A percentile compares a stretch with the other conserved stretches of the same genome.
phyloP scores from a whole-genome alignment of 805 yeast species.

The Candida maltosa region DNA sequence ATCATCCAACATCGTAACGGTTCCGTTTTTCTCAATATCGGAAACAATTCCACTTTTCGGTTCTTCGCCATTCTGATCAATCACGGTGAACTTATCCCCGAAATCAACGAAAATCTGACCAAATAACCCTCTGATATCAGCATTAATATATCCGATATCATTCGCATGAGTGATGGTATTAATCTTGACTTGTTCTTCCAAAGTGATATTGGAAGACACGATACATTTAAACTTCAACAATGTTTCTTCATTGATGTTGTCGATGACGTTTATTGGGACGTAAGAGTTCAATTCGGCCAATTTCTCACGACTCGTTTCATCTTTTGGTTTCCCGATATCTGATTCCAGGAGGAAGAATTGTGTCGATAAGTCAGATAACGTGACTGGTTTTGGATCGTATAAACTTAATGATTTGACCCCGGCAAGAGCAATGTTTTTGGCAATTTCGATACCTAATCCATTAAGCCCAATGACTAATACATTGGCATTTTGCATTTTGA shows the following conservation, averaged over 20 bases:
- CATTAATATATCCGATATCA: slow-evolving; percentile 74
- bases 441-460: slow-evolving; percentile 94
- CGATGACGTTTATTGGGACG: slow-evolving; percentile 75
- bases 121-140: slow-evolving; percentile 83
- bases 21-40: slow-evolving; percentile 82
- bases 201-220: slow-evolving; percentile 73
- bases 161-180: slow-evolving; percentile 72
- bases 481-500: slow-evolving; percentile 89
- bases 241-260: slow-evolving; percentile 50
- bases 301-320: slow-evolving; percentile 60
- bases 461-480: slow-evolving; percentile 87
- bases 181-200: slow-evolving; percentile 73
- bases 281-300: slow-evolving; percentile 84
- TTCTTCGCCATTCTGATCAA: slow-evolving; percentile 92
- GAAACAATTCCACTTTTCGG: slow-evolving; percentile 84
- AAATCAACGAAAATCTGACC: slow-evolving; percentile 89
- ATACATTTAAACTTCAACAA: slow-evolving; percentile 68
- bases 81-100: slow-evolving; percentile 74
- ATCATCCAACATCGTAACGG: slow-evolving; percentile 91
- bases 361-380: slow-evolving; percentile 72
- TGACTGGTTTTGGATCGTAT: slow-evolving; percentile 74
- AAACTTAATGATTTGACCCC: slow-evolving; percentile 91
- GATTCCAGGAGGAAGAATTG: slow-evolving; percentile 76
- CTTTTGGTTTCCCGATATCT: slow-evolving; percentile 81
- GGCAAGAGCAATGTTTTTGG: slow-evolving; percentile 93